Percentiles rank a stretch among this genome's conserved stretches.
phyloP scores from a whole-genome alignment of 805 yeast species.

The Lipomyces kockii region DNA sequence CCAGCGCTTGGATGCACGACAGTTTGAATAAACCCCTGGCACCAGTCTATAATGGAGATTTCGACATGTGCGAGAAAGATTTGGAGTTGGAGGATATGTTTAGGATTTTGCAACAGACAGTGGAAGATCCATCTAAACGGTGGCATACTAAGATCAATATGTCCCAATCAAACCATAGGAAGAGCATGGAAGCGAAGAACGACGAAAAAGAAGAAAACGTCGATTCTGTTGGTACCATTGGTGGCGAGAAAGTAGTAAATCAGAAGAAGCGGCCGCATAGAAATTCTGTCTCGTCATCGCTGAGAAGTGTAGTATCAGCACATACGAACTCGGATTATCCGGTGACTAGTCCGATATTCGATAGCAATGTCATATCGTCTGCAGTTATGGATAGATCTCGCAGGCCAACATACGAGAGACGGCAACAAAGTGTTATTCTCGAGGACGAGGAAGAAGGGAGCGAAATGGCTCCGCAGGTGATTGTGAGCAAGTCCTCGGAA shows the following conservation, averaged over 20 bases:
- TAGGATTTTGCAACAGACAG: conserved; percentile 28
- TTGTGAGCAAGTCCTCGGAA: background rate
- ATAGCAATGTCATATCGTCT: background rate
- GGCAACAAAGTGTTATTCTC: conserved; percentile 17
- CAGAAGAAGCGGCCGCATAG: background rate
- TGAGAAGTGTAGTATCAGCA: background rate
- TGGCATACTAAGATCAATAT: conserved; percentile 3
- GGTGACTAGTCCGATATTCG: conserved; percentile 7
- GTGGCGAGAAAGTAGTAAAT: background rate
- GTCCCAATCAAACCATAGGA: background rate
- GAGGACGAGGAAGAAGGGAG: conserved; percentile 16
- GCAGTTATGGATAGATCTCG: background rate
- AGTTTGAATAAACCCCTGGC: conserved; percentile 28
- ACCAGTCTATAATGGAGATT: conserved; percentile 31
- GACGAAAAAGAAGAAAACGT: background rate
- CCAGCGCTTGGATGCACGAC: conserved; percentile 30
- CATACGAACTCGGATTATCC: background rate
- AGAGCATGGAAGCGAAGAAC: background rate
- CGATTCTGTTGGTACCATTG: background rate
- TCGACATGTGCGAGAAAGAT: conserved; percentile 14
- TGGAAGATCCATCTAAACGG: conserved; percentile 34
- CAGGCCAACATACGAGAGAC: background rate
- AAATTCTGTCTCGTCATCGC: conserved; percentile 1
- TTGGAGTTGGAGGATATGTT: conserved; percentile 25
- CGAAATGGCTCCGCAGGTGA: background rate